Base-by-base conservation (phyloP, 495 filamentous ascomycete species). In the Diplogelasinospora grovesii region DNA sequence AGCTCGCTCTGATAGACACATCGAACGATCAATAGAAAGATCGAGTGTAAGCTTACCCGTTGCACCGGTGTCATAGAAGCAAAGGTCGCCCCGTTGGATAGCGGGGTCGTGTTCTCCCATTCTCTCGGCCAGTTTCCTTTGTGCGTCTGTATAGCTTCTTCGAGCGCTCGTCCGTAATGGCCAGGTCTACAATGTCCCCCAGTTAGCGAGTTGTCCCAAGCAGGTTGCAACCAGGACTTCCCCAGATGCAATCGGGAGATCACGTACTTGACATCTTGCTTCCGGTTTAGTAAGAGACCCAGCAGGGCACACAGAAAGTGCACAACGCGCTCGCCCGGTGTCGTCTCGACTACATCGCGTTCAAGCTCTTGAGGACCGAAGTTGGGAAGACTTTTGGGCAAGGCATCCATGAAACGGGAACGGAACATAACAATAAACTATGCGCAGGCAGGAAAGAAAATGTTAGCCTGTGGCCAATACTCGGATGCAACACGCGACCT, bases 361-460 rank as follows among this genome's bases (percentile, higher is more conserved):
- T 98, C 92, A 37, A 98, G 76, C 65, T 98, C 92, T 63, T 98
- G 92, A 16, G 90, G 90, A 16, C 92, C 92, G 42, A 89, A 83
- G 56, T 96, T 85, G 39, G 83, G 71, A 6, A 93, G 66, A 26
- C 85, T 88, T 57, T 87, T 86, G 22, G 88, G 83, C 46, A 98
- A 89, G 43, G 77, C 82, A 28, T 94, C 87, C 59, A 74, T 80
- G 59, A 97, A 97, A 54, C 92, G 85, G 63, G 86, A 80, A 58
- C 90, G 83, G 63, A 95, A 98, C 86, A 89, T 95, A 50, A 95
- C 86, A 62, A 98, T 86, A 63, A 98, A 94, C 89, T 96, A 63
- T 27, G 36, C 18, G 41, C n/a, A n/a, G n/a, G n/a, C n/a, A 34
- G 53, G 59, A 33, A 4, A 41, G 38, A 29, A 49, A 41, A 51